Conservation (phyloP, 306 rosid species). For the Ziziphus jujuba region DNA sequence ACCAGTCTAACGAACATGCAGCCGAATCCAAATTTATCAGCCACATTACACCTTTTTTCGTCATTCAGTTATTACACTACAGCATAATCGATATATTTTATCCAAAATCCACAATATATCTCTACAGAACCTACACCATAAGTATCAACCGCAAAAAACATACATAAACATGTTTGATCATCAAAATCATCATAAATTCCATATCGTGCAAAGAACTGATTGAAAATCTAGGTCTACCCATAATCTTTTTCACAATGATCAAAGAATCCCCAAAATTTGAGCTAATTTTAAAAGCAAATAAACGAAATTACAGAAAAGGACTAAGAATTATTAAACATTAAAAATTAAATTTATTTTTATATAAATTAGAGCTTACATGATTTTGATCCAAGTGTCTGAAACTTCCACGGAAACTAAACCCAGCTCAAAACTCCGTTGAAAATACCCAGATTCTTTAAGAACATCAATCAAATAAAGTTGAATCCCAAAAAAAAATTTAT, state of each 20-base stretch:
- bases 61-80: background rate
- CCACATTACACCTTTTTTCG: conserved; percentile 27
- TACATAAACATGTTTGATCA: background rate
- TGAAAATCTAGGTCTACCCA: conserved; percentile 14
- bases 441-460: conserved; percentile 10
- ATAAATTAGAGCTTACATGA: conserved; percentile 20
- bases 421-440: conserved; percentile 30
- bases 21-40: conserved; percentile 8
- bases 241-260: conserved; percentile 7
- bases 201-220: background rate
- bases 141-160: background rate
- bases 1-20: background rate
- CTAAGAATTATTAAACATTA: background rate
- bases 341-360: background rate
- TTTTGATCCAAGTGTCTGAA: conserved; percentile 28
- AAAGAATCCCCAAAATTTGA: conserved; percentile 21
- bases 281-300: conserved; percentile 12
- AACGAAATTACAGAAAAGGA: conserved; percentile 21
- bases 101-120: conserved; percentile 20
- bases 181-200: background rate
- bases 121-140: conserved; percentile 1
- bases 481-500: background rate
- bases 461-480: conserved; percentile 8
- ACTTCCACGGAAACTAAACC: conserved; percentile 14
- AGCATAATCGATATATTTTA: conserved; percentile 7